Percentiles rank a stretch among this genome's conserved stretches.
phyloP scores from a whole-genome alignment of 2,329 filamentous ascomycete species.

The Apiospora kogelbergensis region DNA sequence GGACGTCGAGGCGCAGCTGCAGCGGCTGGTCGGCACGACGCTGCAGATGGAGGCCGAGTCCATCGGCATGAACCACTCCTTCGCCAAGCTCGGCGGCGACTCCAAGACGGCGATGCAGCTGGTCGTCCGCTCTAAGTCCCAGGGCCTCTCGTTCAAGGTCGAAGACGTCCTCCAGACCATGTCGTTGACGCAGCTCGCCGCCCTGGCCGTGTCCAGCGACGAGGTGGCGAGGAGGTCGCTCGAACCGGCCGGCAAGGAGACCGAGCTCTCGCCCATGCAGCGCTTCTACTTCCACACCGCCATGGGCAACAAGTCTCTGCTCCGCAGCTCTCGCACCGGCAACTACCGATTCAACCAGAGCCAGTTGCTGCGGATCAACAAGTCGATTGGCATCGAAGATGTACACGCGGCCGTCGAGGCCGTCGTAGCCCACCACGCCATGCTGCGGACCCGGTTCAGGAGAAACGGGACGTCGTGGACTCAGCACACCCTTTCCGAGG shows the following conservation, averaged over 20 bases:
- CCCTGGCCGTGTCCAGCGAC: slow-evolving; percentile 33
- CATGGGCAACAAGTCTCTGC: slow-evolving; percentile 37
- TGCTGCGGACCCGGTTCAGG: slow-evolving; percentile 50
- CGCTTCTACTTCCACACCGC: slow-evolving; percentile 51
- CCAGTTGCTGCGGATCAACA: slow-evolving; percentile 45
- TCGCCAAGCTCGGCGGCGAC: slow-evolving; percentile 40
- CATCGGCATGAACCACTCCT: slow-evolving; percentile 44
- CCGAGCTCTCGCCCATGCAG: slow-evolving; percentile 54
- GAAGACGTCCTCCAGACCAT: slow-evolving; percentile 38
- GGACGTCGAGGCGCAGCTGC: slow-evolving; percentile 39
- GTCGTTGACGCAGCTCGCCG: slow-evolving; percentile 39
- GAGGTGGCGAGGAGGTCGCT: slow-evolving; percentile 30
- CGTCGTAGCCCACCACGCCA: slow-evolving; percentile 49
- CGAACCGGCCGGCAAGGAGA: slow-evolving; percentile 36
- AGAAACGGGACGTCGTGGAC: slow-evolving; percentile 42
- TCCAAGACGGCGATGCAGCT: slow-evolving; percentile 39
- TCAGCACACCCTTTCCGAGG: slow-evolving; percentile 42
- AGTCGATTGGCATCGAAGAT: slow-evolving; percentile 40
- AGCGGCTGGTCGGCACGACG: slow-evolving; percentile 38
- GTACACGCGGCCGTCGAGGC: slow-evolving; percentile 49
- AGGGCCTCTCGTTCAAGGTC: slow-evolving; percentile 37
- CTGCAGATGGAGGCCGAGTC: slow-evolving; percentile 38
- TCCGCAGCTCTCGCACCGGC: slow-evolving; percentile 30
- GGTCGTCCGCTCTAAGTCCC: slow-evolving; percentile 36
- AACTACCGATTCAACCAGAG: slow-evolving; percentile 52